These are phyloP conservation scores for Favolaschia claudopus DNA, from an alignment of 768 basidiomycete species.

Conservation along the genomic window DNA sequence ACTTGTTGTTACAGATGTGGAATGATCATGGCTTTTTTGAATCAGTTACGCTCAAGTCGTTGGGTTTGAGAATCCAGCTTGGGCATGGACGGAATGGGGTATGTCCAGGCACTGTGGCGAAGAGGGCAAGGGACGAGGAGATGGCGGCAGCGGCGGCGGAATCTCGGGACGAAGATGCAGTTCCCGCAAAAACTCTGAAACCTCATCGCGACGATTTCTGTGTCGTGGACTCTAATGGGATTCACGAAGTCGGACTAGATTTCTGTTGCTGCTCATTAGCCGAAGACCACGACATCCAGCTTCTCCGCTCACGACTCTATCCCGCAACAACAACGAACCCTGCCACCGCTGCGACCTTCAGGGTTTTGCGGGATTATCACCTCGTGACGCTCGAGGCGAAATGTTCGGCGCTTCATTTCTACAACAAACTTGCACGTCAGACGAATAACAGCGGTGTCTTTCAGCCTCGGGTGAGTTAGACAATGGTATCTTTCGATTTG, in stretches of 20 bases:
- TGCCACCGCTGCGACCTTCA: slow-evolving; percentile 37
- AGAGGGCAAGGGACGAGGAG: background rate
- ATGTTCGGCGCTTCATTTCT: slow-evolving; percentile 39
- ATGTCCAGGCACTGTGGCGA: slow-evolving; percentile 24
- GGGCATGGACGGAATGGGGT: slow-evolving; percentile 15
- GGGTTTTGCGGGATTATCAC: slow-evolving; percentile 38
- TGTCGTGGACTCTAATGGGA: slow-evolving; percentile 29
- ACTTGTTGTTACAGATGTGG: too few relatives aligned
- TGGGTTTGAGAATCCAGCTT: slow-evolving; percentile 32
- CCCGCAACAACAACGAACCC: slow-evolving; percentile 39
- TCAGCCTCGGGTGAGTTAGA: slow-evolving; percentile 20
- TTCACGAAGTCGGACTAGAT: slow-evolving; percentile 36
- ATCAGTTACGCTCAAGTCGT: slow-evolving; percentile 3
- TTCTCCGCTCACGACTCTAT: slow-evolving; percentile 38
- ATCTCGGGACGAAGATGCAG: slow-evolving; percentile 28
- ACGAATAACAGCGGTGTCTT: slow-evolving; percentile 39
- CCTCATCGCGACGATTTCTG: slow-evolving; percentile 22
- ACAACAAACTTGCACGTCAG: slow-evolving; percentile 26
- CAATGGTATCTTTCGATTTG: background rate
- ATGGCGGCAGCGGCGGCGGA: slow-evolving; percentile 7
- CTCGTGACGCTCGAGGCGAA: slow-evolving; percentile 40
- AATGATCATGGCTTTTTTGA: too few relatives aligned
- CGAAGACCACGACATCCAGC: slow-evolving; percentile 35
- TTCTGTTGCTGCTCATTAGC: slow-evolving; percentile 38
- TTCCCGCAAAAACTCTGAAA: too few relatives aligned